These are phyloP conservation scores for Colletotrichum sp. DNA, from an alignment of 2,329 filamentous ascomycete species.

Conservation along the genomic window DNA sequence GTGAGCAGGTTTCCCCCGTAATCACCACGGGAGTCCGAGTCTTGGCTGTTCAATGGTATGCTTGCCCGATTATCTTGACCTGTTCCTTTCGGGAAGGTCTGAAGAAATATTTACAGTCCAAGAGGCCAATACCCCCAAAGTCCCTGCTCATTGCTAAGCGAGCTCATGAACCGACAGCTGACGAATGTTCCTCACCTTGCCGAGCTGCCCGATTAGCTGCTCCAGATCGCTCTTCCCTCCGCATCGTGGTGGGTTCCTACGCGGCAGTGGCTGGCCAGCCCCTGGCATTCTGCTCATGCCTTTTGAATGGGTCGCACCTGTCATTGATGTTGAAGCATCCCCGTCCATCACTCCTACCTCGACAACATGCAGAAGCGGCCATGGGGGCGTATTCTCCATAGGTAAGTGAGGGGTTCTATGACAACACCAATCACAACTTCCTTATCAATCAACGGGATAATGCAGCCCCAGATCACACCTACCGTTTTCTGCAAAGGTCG, in stretches of 20 bases:
- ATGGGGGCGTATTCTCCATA: background rate
- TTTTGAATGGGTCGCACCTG: background rate
- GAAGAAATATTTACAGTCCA: background rate
- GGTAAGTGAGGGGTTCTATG: background rate
- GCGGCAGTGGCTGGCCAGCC: slow-evolving; percentile 1
- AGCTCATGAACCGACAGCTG: background rate
- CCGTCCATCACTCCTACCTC: background rate
- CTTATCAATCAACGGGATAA: background rate
- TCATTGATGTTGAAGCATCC: background rate
- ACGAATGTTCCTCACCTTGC: background rate
- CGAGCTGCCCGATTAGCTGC: background rate
- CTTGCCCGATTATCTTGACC: background rate
- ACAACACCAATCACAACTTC: too few relatives aligned
- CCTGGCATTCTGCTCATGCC: background rate
- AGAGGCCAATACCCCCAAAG: background rate
- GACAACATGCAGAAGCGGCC: background rate
- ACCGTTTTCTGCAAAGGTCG: slow-evolving; percentile 12
- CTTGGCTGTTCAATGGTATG: background rate
- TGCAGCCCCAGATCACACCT: slow-evolving; percentile 18
- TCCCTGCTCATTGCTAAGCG: background rate
- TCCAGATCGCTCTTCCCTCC: background rate
- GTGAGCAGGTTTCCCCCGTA: background rate
- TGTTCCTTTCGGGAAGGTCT: slow-evolving; percentile 3
- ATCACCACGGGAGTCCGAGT: rapidly evolving
- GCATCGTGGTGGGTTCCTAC: background rate